Conservation (phyloP, 352 stramenopile species). For the Hyphochytrium catenoides region DNA sequence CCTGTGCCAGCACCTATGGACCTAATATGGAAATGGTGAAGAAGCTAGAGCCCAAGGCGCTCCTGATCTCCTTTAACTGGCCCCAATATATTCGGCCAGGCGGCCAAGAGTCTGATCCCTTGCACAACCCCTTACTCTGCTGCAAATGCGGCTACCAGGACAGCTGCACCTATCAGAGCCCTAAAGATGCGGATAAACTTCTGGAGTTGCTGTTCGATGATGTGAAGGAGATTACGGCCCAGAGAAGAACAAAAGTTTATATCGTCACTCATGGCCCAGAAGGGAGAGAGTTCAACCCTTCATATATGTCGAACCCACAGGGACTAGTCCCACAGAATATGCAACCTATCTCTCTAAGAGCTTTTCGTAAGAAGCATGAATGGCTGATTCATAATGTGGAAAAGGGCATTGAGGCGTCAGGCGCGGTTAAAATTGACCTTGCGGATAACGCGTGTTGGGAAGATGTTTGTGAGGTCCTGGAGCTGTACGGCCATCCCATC, state of each 20-base stretch:
- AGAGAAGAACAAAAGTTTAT: slow-evolving; percentile 7
- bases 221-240: not conserved
- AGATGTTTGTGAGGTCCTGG: slow-evolving; percentile 5
- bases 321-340: not conserved
- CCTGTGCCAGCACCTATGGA: not conserved
- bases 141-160: slow-evolving; percentile 1
- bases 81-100: slow-evolving; percentile 3
- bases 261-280: slow-evolving; percentile 5
- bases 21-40: not conserved
- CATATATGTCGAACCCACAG: slow-evolving; percentile 4
- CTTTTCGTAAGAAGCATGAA: not conserved
- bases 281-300: slow-evolving; percentile 2
- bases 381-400: slow-evolving; percentile 3
- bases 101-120: not conserved
- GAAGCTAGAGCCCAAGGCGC: slow-evolving; percentile 2
- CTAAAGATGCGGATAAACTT: slow-evolving; percentile 1
- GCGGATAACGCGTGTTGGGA: slow-evolving; percentile 7
- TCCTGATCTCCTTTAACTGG: slow-evolving; percentile 2
- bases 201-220: slow-evolving; percentile 1
- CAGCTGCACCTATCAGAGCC: slow-evolving; percentile 1
- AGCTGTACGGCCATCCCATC: slow-evolving; percentile 1
- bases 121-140: not conserved
- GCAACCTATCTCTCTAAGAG: not conserved
- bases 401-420: not conserved
- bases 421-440: slow-evolving; percentile 6